Conservation (phyloP, 176 grass and related monocot species). For the Pontederia paniculata region DNA sequence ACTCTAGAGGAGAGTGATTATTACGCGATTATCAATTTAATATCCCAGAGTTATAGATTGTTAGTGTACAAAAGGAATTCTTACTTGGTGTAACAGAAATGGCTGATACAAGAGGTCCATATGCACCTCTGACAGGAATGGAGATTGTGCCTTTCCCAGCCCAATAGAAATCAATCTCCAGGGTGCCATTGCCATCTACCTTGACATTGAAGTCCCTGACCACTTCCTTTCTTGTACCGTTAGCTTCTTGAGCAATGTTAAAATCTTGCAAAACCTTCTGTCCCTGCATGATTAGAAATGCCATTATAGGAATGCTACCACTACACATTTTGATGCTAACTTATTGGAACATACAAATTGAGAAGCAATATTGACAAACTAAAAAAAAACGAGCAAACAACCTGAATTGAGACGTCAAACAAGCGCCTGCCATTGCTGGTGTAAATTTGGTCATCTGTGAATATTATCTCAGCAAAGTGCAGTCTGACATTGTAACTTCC, state of each 20-base stretch:
- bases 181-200: constrained; percentile 9
- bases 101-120: constrained; percentile 85
- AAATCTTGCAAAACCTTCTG: constrained; percentile 10
- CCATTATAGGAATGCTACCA: not conserved
- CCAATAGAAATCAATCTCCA: constrained; percentile 19
- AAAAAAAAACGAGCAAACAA: constrained; percentile 6
- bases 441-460: constrained; percentile 58
- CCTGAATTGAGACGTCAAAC: constrained; percentile 84
- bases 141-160: constrained; percentile 70
- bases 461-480: constrained; percentile 74
- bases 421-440: constrained; percentile 52
- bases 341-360: not conserved
- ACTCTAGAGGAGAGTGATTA: not conserved
- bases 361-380: not conserved
- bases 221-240: constrained; percentile 6
- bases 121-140: constrained; percentile 54
- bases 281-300: not conserved
- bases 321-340: too few relatives aligned
- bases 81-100: constrained; percentile 43
- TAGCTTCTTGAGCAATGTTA: constrained; percentile 15
- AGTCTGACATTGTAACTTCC: constrained; percentile 53
- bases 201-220: not conserved
- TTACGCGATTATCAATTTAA: not conserved
- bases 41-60: not conserved
- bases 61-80: not conserved